These are phyloP conservation scores for Tribonema minus DNA, from an alignment of 108 stramenopile species.

Conservation along the genomic window DNA sequence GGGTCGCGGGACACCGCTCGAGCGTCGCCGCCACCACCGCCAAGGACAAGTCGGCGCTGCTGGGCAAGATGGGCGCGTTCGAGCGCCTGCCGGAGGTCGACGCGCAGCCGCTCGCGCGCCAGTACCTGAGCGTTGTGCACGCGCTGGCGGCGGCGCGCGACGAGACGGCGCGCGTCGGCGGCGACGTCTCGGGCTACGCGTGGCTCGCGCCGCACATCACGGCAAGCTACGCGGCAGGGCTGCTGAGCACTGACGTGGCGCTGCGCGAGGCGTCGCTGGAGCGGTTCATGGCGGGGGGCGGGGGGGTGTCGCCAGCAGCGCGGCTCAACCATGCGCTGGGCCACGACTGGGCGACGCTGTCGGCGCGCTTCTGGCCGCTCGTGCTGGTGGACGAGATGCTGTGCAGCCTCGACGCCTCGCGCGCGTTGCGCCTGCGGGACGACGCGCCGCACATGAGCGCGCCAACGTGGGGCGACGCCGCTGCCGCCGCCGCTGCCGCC, in stretches of 20 bases:
- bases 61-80: too few species aligned
- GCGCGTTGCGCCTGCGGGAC: slow-evolving; percentile 7
- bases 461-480: not conserved
- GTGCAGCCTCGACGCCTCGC: slow-evolving; percentile 3
- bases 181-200: too few species aligned
- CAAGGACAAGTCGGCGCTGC: not conserved
- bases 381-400: slow-evolving; percentile 28
- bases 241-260: too few species aligned
- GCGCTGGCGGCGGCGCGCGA: too few species aligned
- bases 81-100: slow-evolving; percentile 37
- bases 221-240: too few species aligned
- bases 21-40: not conserved
- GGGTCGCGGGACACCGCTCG: slow-evolving; percentile 3
- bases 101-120: slow-evolving; percentile 11
- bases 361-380: slow-evolving; percentile 38
- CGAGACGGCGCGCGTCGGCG: too few species aligned
- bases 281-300: too few species aligned
- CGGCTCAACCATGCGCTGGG: slow-evolving; percentile 26
- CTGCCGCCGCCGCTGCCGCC: not conserved
- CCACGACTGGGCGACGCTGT: slow-evolving; percentile 38
- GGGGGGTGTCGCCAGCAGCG: too few species aligned
- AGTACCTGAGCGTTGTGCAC: not conserved
- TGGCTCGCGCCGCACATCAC: too few species aligned
- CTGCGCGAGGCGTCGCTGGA: too few species aligned
- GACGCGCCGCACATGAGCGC: not conserved